Conservation (phyloP, 306 rosid genomes). For the Cercis canadensis region DNA sequence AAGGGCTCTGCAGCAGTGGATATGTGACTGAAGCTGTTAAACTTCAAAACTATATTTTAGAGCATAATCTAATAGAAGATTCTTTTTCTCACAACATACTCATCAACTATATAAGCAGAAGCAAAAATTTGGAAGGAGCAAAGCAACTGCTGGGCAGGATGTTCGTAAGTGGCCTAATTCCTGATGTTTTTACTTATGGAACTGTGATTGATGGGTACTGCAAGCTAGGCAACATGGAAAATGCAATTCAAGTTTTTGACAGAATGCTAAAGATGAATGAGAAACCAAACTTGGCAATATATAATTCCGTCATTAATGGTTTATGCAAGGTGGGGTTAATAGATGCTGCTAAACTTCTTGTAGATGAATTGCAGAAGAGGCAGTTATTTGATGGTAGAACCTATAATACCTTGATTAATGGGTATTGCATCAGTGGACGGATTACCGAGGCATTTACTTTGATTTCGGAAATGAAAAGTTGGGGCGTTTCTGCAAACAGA, state of each 20-base stretch:
- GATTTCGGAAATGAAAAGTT: constrained; percentile 45
- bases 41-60: constrained; percentile 42
- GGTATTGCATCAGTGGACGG: constrained; percentile 48
- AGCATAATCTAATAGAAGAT: constrained; percentile 41
- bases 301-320: constrained; percentile 58
- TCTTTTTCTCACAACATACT: constrained; percentile 57
- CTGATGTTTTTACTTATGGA: constrained; percentile 57
- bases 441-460: constrained; percentile 44
- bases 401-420: constrained; percentile 58
- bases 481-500: constrained; percentile 47
- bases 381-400: constrained; percentile 44
- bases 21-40: constrained; percentile 52
- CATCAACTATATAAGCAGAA: constrained; percentile 49
- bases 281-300: constrained; percentile 53
- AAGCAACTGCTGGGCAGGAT: constrained; percentile 55
- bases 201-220: constrained; percentile 55
- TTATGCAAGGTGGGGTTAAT: constrained; percentile 46
- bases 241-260: constrained; percentile 49
- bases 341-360: constrained; percentile 44
- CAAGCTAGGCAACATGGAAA: constrained; percentile 49
- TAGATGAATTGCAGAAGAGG: constrained; percentile 38
- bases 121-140: constrained; percentile 40
- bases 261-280: constrained; percentile 47
- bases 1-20: constrained; percentile 59
- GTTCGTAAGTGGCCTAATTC: constrained; percentile 54